Evolutionary conservation across 805 yeast genomes (phyloP).

Genomic region (Yamadazyma nakazawae): DNA sequence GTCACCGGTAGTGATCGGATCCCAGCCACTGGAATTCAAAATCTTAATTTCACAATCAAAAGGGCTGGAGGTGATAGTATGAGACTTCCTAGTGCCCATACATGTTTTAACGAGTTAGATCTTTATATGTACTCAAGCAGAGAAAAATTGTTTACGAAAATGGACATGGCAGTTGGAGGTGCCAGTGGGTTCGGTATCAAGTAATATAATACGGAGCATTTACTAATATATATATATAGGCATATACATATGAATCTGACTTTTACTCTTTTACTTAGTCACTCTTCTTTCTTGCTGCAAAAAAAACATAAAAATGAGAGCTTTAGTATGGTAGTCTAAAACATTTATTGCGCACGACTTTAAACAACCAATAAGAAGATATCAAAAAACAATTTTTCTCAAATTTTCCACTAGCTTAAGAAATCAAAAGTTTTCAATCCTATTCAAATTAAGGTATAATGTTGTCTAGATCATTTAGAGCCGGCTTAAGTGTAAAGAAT

Average conservation of each 20-base stretch:
- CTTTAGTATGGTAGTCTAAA: neutral
- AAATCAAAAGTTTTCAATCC: slow-evolving; percentile 9
- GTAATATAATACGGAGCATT: slow-evolving; percentile 20
- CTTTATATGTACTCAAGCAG: slow-evolving; percentile 60
- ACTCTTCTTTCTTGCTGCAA: neutral
- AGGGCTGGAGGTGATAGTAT: slow-evolving; percentile 53
- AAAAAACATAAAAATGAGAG: neutral
- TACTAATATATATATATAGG: too few species aligned
- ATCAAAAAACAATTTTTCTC: slow-evolving; percentile 14
- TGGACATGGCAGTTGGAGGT: slow-evolving; percentile 68
- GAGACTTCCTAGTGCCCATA: slow-evolving; percentile 81
- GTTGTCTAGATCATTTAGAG: slow-evolving; percentile 11
- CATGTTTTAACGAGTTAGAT: slow-evolving; percentile 90
- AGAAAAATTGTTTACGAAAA: slow-evolving; percentile 54
- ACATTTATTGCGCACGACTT: neutral
- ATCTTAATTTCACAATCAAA: slow-evolving; percentile 49
- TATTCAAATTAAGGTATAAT: slow-evolving; percentile 1
- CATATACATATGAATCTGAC: too few species aligned
- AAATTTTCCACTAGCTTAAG: slow-evolving; percentile 5
- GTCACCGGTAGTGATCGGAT: slow-evolving; percentile 89
- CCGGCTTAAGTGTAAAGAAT: slow-evolving; percentile 10
- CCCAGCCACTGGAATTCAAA: slow-evolving; percentile 89
- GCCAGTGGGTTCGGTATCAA: slow-evolving; percentile 85
- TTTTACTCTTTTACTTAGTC: too few species aligned
- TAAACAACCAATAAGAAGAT: slow-evolving; percentile 13